These are phyloP conservation scores for Batrachochytrium dendrobatidis DNA, from an alignment of 371 early-diverging fungal genomes.

Conservation along the genomic window DNA sequence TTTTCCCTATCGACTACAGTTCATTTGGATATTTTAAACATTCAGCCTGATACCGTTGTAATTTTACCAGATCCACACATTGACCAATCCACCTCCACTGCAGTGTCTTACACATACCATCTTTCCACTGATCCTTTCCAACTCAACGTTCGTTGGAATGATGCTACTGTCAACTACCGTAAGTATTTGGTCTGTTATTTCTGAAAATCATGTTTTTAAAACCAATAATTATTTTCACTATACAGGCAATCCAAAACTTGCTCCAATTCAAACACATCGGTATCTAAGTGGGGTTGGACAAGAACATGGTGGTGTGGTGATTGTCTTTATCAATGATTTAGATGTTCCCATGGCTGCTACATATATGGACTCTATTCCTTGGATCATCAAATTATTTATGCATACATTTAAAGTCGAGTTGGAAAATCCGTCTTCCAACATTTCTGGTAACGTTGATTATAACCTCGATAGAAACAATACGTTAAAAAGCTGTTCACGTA, in stretches of 20 bases:
- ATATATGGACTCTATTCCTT: slow-evolving; percentile 78
- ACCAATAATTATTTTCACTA: no score
- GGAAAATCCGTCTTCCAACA: neutral
- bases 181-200: no score
- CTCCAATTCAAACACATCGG: slow-evolving; percentile 55
- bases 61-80: neutral
- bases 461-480: no score
- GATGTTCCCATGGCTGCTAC: slow-evolving; percentile 39
- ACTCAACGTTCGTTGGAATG: neutral
- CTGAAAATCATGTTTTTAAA: no score
- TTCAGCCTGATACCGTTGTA: neutral
- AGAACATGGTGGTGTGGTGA: slow-evolving; percentile 73
- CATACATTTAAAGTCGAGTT: slow-evolving; percentile 62
- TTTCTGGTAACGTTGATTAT: slow-evolving; percentile 4
- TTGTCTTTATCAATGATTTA: slow-evolving; percentile 61
- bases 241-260: neutral
- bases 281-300: slow-evolving; percentile 74
- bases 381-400: slow-evolving; percentile 83
- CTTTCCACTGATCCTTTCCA: slow-evolving; percentile 1
- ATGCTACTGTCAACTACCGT: neutral
- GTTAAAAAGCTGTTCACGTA: no score
- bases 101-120: neutral
- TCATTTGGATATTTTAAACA: neutral
- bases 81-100: neutral
- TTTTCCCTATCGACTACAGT: slow-evolving; percentile 53